A percentile compares a stretch with the other conserved stretches of the same genome.
Evolutionary conservation across 805 yeast genomes (phyloP).

Genomic region (Starmerella asiatica): DNA sequence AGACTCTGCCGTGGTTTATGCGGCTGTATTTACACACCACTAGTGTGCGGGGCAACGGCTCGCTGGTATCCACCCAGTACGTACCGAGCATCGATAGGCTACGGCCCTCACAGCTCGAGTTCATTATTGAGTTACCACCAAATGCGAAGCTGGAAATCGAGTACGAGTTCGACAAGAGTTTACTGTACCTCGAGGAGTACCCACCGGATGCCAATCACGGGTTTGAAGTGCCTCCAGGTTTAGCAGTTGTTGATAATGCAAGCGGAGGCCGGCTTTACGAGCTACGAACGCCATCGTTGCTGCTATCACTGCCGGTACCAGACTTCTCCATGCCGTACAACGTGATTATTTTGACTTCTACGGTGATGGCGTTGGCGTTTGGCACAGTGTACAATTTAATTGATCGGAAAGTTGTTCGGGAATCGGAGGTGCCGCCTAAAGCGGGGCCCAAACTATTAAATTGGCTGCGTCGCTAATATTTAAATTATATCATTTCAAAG

Average conservation of each 20-base stretch:
- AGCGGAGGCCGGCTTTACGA: conserved; percentile 2
- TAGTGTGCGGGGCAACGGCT: conserved; percentile 17
- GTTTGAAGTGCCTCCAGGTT: conserved; percentile 82
- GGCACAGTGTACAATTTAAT: conserved; percentile 74
- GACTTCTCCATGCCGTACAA: conserved; percentile 98
- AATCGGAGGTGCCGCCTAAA: conserved; percentile 28
- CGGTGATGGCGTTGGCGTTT: conserved; percentile 82
- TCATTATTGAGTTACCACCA: conserved; percentile 45
- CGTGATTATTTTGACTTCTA: conserved; percentile 84
- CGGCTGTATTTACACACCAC: conserved; percentile 66
- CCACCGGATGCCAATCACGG: conserved; percentile 99
- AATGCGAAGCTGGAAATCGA: conserved; percentile 24
- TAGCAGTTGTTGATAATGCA: conserved; percentile 10
- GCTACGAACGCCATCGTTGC: conserved; percentile 70
- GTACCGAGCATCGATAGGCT: conserved; percentile 66
- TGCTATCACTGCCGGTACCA: conserved; percentile 84
- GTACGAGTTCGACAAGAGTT: conserved; percentile 75
- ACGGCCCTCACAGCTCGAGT: conserved; percentile 74
- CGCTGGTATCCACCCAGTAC: conserved; percentile 32
- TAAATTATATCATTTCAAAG: not conserved
- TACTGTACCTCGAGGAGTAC: conserved; percentile 74
- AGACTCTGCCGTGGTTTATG: conserved; percentile 88
- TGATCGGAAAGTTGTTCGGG: conserved; percentile 36
- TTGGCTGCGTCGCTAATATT: not conserved
- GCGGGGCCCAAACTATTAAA: not conserved